Evolutionary conservation across 2,329 filamentous ascomycete genomes (phyloP).

Genomic region (Hymenoscyphus fructigenus): DNA sequence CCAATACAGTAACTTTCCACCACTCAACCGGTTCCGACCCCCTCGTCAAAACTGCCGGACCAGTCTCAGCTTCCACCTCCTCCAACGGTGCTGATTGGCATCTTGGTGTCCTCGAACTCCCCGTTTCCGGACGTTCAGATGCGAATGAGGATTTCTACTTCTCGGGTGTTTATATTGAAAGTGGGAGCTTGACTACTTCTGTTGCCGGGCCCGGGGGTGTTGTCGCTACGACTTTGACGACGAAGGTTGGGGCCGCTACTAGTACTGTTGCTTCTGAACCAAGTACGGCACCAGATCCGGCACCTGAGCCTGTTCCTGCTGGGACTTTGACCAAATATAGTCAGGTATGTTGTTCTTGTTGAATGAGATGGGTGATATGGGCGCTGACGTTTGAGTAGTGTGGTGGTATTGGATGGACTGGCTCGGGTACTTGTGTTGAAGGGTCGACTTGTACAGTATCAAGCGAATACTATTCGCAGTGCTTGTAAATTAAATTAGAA

Average conservation of each 20-base stretch:
- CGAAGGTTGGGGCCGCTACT: constrained; percentile 1
- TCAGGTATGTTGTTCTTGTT: neutral
- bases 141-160: constrained; percentile 67
- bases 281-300: constrained; percentile 1
- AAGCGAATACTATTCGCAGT: constrained; percentile 32
- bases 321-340: constrained; percentile 23
- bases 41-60: constrained; percentile 57
- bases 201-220: constrained; percentile 39
- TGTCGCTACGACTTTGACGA: constrained; percentile 9
- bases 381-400: constrained; percentile 19
- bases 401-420: constrained; percentile 30
- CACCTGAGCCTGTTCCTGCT: constrained; percentile 4
- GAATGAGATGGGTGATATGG: neutral
- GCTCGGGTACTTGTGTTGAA: constrained; percentile 27
- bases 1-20: constrained; percentile 64
- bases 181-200: constrained; percentile 45
- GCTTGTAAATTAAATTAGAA: constrained; percentile 18
- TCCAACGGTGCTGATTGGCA: constrained; percentile 74
- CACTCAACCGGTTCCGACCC: constrained; percentile 62
- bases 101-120: constrained; percentile 66
- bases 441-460: constrained; percentile 27
- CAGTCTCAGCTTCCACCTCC: constrained; percentile 58
- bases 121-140: constrained; percentile 54
- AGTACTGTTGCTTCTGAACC: neutral
- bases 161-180: constrained; percentile 70